Evolutionary conservation across 305 asterid species (phyloP), one percentile per base, ranked within the genome.

Genomic region (Andrographis paniculata): DNA sequence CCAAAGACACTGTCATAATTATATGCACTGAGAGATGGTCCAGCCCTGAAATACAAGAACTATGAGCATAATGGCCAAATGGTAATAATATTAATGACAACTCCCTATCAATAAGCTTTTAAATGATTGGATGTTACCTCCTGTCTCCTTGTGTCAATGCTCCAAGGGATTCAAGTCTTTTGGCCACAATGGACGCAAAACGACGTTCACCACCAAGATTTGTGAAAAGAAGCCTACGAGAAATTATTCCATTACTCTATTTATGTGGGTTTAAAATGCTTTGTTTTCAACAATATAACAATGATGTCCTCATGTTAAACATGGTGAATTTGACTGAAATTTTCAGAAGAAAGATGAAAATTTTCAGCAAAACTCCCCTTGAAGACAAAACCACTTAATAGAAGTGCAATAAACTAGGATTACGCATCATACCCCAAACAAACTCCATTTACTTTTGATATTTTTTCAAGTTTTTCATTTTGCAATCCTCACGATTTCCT

Each of bases 121-220:
- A 33, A 55, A 33, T 42, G 24, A 39, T 20, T 20, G 37, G 33
- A 43, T 53, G 49, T 70, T 71, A 91, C 99, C 99, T 78, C 10
- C 99, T 94, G 59, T 91, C 99, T 52, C 99, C 99, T 63, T 92
- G 99, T 10, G 99, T 92, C 48, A 92, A 70, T 52, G 99, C 99
- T 63, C 99, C 95, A 61, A 92, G 96, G 58, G 96, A 78, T 68
- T 81, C 96, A 66, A 92, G 82, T 62, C 99, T 77, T 77, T 81
- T 92, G 52, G 99, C 99, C 60, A 92, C 94, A 69, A 87, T 70
- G 24, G 99, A 92, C 37, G 99, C 99, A 79, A 92, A 92, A 53
- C 95, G 87, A 33, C 96, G 86, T 58, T 92, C 99, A 41, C 99
- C 99, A 21, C 99, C 99, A 64, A 92, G 96, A 79, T 84, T 87